Evolutionary conservation across 768 basidiomycete species (phyloP).

Genomic region (Psilocybe tampanensis): DNA sequence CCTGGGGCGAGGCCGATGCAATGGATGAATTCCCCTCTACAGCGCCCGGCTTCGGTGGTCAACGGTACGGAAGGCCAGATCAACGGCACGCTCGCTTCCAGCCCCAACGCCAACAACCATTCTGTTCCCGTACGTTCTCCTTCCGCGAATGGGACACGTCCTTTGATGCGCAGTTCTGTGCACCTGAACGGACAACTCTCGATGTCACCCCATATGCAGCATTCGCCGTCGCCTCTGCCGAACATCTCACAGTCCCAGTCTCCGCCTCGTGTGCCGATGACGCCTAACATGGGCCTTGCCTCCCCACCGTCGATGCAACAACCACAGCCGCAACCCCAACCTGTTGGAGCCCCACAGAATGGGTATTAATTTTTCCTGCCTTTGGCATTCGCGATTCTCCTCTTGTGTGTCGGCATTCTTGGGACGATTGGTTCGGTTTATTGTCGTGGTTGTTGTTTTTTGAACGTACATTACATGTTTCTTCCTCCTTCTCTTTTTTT

Average conservation of each 20-base stretch:
- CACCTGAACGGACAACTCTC: slow-evolving; percentile 45
- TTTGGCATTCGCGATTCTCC: neutral
- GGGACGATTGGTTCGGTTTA: too few species aligned
- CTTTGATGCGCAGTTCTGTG: slow-evolving; percentile 36
- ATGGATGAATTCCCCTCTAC: slow-evolving; percentile 32
- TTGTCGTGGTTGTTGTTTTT: neutral
- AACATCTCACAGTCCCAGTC: slow-evolving; percentile 49
- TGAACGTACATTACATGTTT: slow-evolving; percentile 12
- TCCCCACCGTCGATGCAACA: slow-evolving; percentile 58
- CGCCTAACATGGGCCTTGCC: slow-evolving; percentile 53
- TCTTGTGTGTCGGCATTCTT: neutral
- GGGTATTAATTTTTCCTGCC: slow-evolving; percentile 40
- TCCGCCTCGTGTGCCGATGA: slow-evolving; percentile 50
- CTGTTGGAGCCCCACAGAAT: slow-evolving; percentile 51
- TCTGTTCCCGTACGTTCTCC: slow-evolving; percentile 48
- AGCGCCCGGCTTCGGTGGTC: slow-evolving; percentile 32
- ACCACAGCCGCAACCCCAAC: slow-evolving; percentile 54
- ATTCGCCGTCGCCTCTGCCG: slow-evolving; percentile 48
- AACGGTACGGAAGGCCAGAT: slow-evolving; percentile 26
- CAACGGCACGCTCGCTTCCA: slow-evolving; percentile 23
- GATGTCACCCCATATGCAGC: slow-evolving; percentile 54
- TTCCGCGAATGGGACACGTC: slow-evolving; percentile 60
- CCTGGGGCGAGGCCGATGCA: slow-evolving; percentile 43
- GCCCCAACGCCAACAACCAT: slow-evolving; percentile 37
- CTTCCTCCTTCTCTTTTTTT: too few species aligned